Percentiles rank a stretch among this genome's conserved stretches.
Conservation (phyloP, 1,284 basidiomycete genomes). For the Sparassis latifolia region DNA sequence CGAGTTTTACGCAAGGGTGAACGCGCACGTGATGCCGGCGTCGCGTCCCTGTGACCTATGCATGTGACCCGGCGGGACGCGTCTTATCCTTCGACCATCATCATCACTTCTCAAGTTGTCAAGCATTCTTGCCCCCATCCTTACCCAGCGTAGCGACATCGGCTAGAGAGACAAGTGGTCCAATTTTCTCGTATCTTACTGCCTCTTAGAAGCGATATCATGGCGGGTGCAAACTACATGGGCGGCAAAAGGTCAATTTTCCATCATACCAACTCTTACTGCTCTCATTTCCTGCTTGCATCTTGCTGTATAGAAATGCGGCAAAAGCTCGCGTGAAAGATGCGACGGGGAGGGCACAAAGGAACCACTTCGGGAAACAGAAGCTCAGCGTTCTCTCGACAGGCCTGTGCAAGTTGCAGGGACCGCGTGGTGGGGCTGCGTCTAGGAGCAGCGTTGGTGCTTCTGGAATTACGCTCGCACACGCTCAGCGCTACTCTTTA, state of each 20-base stretch:
- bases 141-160: too few species aligned
- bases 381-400: conserved; percentile 45
- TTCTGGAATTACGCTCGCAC: conserved; percentile 19
- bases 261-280: not conserved
- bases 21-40: too few species aligned
- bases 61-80: too few species aligned
- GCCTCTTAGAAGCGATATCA: conserved; percentile 11
- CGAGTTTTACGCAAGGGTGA: too few species aligned
- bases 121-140: too few species aligned
- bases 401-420: conserved; percentile 17
- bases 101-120: too few species aligned
- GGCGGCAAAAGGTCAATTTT: conserved; percentile 45
- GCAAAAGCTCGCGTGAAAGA: conserved; percentile 50
- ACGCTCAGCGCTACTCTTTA: conserved; percentile 12
- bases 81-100: too few species aligned
- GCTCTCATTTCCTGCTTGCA: not conserved
- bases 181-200: too few species aligned
- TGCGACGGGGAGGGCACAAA: conserved; percentile 39
- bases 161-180: too few species aligned
- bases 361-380: conserved; percentile 48
- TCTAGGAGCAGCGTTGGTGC: not conserved
- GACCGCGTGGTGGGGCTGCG: not conserved
- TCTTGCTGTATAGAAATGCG: conserved; percentile 35
- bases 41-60: too few species aligned
- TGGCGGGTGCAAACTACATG: conserved; percentile 58